Percentiles rank a stretch among this genome's conserved stretches.
These are phyloP conservation scores for Prunus mongolica DNA, from an alignment of 306 rosid species.

Conservation along the genomic window DNA sequence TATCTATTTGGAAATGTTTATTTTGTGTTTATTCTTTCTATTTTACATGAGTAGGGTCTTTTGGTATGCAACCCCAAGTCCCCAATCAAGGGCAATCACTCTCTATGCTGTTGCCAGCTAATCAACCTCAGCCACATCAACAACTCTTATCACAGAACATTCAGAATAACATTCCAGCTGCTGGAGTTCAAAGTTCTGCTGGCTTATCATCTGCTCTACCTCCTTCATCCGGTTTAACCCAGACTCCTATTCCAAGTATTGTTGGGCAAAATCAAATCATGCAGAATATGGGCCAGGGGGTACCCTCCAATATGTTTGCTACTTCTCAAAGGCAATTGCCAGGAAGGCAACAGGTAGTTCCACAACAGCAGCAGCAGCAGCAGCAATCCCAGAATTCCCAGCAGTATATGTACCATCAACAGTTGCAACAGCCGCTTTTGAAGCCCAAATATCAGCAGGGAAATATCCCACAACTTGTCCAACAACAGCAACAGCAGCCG, in stretches of 20 bases:
- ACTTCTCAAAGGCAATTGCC: slow-evolving; percentile 70
- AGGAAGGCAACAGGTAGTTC: slow-evolving; percentile 73
- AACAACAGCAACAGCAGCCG: slow-evolving; percentile 67
- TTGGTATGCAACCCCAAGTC: slow-evolving; percentile 50
- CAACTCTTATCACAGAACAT: slow-evolving; percentile 64
- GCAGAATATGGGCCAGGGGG: slow-evolving; percentile 68
- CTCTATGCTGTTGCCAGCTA: slow-evolving; percentile 41
- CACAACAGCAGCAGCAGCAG: slow-evolving; percentile 68
- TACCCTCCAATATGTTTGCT: slow-evolving; percentile 57
- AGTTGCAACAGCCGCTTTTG: slow-evolving; percentile 39
- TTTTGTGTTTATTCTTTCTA: background rate
- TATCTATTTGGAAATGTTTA: background rate
- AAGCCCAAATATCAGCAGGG: slow-evolving; percentile 61
- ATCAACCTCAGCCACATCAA: slow-evolving; percentile 65
- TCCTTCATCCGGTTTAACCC: slow-evolving; percentile 55
- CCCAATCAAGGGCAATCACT: slow-evolving; percentile 64
- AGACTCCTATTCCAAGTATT: slow-evolving; percentile 51
- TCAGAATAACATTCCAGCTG: slow-evolving; percentile 50
- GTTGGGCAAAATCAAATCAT: slow-evolving; percentile 63
- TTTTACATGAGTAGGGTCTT: slow-evolving; percentile 40
- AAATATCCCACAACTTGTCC: slow-evolving; percentile 40
- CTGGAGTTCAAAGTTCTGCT: slow-evolving; percentile 40
- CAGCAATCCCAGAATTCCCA: slow-evolving; percentile 60
- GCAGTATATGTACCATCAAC: slow-evolving; percentile 61
- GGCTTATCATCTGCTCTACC: slow-evolving; percentile 44